Conservation (phyloP, 495 filamentous ascomycete genomes). For the Hypoxylon rickii region DNA sequence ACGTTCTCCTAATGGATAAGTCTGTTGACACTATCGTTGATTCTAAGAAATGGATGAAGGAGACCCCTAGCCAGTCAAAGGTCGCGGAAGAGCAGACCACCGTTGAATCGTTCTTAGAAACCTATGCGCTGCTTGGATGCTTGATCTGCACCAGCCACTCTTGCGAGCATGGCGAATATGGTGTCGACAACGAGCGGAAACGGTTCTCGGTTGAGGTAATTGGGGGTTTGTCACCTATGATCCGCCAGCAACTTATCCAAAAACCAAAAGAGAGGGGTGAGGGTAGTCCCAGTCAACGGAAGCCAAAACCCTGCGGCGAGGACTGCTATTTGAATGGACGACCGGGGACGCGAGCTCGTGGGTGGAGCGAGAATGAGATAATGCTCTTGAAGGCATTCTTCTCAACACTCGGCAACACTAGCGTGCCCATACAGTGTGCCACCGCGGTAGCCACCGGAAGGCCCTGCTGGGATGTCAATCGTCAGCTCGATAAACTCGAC, state of each 20-base stretch:
- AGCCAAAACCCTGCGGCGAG: conserved; percentile 43
- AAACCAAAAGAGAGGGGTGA: conserved; percentile 16
- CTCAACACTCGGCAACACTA: conserved; percentile 44
- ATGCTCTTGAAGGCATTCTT: conserved; percentile 45
- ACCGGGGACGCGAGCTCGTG: conserved; percentile 36
- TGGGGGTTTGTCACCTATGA: conserved; percentile 32
- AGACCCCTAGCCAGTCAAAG: conserved; percentile 43
- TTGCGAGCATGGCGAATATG: conserved; percentile 57
- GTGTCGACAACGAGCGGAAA: conserved; percentile 49
- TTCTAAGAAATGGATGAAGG: conserved; percentile 50
- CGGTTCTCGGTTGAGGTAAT: conserved; percentile 47
- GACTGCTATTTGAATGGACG: conserved; percentile 46
- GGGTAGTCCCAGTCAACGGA: conserved; percentile 8
- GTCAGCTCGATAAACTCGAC: conserved; percentile 48
- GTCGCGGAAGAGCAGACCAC: conserved; percentile 30
- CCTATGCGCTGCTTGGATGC: conserved; percentile 51
- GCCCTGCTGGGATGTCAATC: conserved; percentile 56
- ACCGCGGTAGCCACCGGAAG: conserved; percentile 48
- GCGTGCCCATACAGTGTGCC: conserved; percentile 45
- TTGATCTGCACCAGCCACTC: conserved; percentile 54
- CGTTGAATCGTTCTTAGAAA: conserved; percentile 46
- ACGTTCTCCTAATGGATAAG: conserved; percentile 51
- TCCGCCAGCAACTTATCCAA: conserved; percentile 32
- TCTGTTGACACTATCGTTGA: conserved; percentile 49
- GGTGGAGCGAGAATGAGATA: conserved; percentile 48